These are phyloP conservation scores for Fonsecaea erecta DNA, from an alignment of 2,329 filamentous ascomycete genomes.

Conservation along the genomic window DNA sequence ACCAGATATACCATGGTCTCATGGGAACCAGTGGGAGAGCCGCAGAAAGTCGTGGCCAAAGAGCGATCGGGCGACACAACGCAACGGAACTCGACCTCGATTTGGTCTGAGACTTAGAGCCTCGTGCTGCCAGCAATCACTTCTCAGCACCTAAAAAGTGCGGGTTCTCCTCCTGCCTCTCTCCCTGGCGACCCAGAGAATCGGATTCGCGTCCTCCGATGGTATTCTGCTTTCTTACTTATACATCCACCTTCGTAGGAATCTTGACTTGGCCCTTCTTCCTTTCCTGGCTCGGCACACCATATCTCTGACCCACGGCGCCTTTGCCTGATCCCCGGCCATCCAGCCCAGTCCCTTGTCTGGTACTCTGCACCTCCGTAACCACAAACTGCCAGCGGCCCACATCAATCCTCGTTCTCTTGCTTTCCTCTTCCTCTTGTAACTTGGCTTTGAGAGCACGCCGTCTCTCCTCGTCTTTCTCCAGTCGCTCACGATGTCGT, in stretches of 20 bases:
- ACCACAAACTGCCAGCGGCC: constrained; percentile 66
- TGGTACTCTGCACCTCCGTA: constrained; percentile 58
- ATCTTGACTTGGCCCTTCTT: constrained; percentile 69
- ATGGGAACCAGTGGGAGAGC: not conserved
- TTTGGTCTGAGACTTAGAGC: not conserved
- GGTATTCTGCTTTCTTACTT: constrained; percentile 15
- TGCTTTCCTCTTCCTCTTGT: constrained; percentile 46
- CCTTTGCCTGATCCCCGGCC: constrained; percentile 53
- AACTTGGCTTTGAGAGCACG: constrained; percentile 51
- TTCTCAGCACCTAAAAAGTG: not conserved
- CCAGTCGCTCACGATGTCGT: constrained; percentile 53
- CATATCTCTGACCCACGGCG: constrained; percentile 65
- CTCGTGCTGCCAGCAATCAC: not conserved
- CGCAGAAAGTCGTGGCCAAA: not conserved
- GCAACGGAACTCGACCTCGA: not conserved
- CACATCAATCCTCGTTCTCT: constrained; percentile 44
- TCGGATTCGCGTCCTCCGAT: not conserved
- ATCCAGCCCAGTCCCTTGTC: constrained; percentile 59
- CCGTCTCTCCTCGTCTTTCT: constrained; percentile 47
- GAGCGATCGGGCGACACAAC: not conserved
- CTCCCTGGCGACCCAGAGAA: not conserved
- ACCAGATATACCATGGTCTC: not conserved
- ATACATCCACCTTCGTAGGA: constrained; percentile 62
- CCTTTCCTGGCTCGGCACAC: constrained; percentile 64
- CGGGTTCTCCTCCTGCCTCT: not conserved